These are phyloP conservation scores for Stenocarpella maydis DNA, from an alignment of 2,329 filamentous ascomycete species.

Conservation along the genomic window DNA sequence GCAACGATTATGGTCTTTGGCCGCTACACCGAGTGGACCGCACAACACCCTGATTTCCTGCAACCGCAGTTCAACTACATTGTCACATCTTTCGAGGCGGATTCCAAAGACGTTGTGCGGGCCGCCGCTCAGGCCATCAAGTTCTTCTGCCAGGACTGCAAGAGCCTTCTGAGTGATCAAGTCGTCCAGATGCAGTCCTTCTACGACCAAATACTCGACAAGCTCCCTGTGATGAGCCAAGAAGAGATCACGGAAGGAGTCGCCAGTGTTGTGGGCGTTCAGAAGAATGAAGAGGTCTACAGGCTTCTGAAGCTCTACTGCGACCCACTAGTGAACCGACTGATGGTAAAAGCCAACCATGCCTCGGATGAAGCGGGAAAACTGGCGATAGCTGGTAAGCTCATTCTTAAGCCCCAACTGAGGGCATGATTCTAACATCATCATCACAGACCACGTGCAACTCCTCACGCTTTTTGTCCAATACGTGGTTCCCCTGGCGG, in stretches of 20 bases:
- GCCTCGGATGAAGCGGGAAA: conserved; percentile 81
- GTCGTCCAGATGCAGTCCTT: conserved; percentile 89
- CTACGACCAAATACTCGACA: conserved; percentile 89
- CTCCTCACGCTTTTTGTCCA: conserved; percentile 92
- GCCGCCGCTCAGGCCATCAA: conserved; percentile 94
- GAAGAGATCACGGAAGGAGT: conserved; percentile 97
- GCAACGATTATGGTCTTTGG: conserved; percentile 98
- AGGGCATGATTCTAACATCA: conserved; percentile 35
- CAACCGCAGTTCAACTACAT: conserved; percentile 96
- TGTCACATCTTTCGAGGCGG: conserved; percentile 87
- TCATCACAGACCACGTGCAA: conserved; percentile 78
- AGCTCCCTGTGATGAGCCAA: conserved; percentile 84
- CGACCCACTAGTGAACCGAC: conserved; percentile 83
- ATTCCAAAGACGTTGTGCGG: conserved; percentile 88
- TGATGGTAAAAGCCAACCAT: conserved; percentile 87
- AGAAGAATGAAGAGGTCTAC: conserved; percentile 82
- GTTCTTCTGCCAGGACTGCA: conserved; percentile 97
- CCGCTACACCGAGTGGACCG: conserved; percentile 97
- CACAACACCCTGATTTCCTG: conserved; percentile 89
- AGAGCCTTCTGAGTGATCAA: conserved; percentile 82
- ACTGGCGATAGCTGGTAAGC: conserved; percentile 80
- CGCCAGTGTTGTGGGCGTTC: conserved; percentile 87
- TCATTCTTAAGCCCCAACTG: background rate
- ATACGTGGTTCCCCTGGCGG: conserved; percentile 76
- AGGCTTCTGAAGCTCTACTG: conserved; percentile 90